Evolutionary conservation across 2,329 filamentous ascomycete genomes (phyloP), one percentile per base, ranked within the genome.

Genomic region (Pseudocercospora musae): DNA sequence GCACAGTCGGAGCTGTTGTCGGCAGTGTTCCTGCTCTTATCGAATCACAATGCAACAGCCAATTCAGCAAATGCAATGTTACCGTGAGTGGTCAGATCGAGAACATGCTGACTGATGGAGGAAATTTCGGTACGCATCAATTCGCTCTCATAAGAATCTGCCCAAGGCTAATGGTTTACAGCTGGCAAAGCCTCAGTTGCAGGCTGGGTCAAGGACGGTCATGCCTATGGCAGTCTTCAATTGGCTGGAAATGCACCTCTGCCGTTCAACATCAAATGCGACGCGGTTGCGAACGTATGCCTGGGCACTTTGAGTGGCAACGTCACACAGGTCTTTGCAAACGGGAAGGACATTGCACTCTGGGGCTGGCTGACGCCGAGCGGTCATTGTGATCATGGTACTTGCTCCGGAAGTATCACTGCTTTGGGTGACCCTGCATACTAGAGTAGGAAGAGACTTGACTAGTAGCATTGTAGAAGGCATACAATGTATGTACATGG

Each of bases 381-480:
- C 18, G 62, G 62, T 27, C 33, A 25, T 20, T 64, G 62, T 25
- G 52, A 44, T 15, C 48, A 33, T n/a, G 62, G 62, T 13, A 59
- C 52, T 23, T 64, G 62, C 44, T 44, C 27, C 15, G 62, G 59
- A 13, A 56, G 52, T 18, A 42, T 64, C 33, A 50, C 50, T 27
- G 62, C 62, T 9, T 52, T 60, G 37, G 62, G 62, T 25, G 62
- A 64, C 23, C 62, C 62, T 25, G 62, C 59, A 4, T 64, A 64
- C 50, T 46, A 62, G 56, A 18, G 15, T 2, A 40, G 37, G 40
- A 54, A 40, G 23, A 25, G 23, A 25, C 23, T 25, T 25, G 23
- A 25, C 23, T 3, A 25, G 23, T 25, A 25, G 23, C 23, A 25
- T 25, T 25, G 23, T n/a, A n/a, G n/a, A n/a, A n/a, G n/a, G n/a